phyloP scores from a whole-genome alignment of 2,329 filamentous ascomycete species.

The Pseudogymnoascus verrucosus region DNA sequence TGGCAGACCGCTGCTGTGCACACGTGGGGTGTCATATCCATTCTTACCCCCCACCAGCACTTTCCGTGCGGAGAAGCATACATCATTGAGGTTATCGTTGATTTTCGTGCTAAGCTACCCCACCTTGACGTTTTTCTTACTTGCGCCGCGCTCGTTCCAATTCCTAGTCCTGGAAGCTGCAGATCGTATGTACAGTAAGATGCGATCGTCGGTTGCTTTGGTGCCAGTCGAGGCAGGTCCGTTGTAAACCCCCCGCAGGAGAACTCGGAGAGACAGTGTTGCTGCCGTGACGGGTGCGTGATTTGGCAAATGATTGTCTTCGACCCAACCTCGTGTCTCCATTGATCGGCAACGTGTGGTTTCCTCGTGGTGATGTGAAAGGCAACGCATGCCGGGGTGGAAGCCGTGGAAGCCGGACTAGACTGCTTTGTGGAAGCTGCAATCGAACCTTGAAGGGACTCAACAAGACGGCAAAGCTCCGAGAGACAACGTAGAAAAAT shows the following conservation, averaged over 20 bases:
- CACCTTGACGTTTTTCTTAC: neutral
- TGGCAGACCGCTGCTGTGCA: neutral
- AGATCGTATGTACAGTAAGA: neutral
- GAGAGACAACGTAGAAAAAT: neutral
- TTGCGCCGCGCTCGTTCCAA: neutral
- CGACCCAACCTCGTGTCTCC: neutral
- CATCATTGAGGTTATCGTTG: neutral
- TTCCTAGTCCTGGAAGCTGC: neutral
- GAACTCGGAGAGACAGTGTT: neutral
- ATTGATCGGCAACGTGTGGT: neutral
- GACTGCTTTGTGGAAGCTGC: neutral
- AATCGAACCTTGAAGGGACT: neutral
- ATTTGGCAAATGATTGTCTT: neutral
- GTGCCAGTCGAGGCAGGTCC: neutral
- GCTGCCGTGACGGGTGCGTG: neutral
- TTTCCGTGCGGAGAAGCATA: neutral
- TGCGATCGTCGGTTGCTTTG: neutral
- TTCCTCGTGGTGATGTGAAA: neutral
- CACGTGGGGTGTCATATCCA: neutral
- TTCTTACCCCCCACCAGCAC: neutral
- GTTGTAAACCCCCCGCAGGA: neutral
- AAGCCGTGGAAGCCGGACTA: conserved; percentile 2
- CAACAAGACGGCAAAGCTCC: neutral
- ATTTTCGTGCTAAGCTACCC: neutral
- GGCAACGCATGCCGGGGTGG: neutral